Base-by-base conservation (phyloP, 1,284 basidiomycete genomes). In the Paramarasmius palmivorus region DNA sequence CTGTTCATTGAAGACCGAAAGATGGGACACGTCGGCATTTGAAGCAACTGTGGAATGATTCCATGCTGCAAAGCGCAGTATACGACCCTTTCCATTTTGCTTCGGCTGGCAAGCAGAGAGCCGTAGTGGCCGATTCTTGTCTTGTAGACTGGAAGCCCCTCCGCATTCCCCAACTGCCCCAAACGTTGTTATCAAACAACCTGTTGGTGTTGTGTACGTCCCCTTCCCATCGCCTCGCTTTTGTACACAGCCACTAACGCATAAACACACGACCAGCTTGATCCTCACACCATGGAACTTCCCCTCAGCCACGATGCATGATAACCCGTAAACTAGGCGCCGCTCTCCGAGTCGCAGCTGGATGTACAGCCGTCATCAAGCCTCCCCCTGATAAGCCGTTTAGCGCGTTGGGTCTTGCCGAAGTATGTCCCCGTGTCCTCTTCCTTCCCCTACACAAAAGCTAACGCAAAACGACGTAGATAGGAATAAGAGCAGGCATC, bases 361-460 rank as follows among this genome's bases (percentile, higher is more conserved):
- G 97, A 22, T 99, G 97, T 70, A 98, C 96, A 0, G 82, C 87
- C 1, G 95, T 99, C 52, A 86, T 98, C 71, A 99, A 99, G 68
- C 95, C 95, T 2, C 90, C 97, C 2, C 84, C 95, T 1, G 96
- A 99, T 73, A 95, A 97, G 0, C 97, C 97, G 0, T 97, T 93
- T 73, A 95, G 94, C 35, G 88, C 90, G 15, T 82, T 99, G 19
- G 97, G 96, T 3, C 75, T 97, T n/a, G 86, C 83, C 6, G 92
- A 95, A 90, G n/a, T n/a, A n/a, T n/a, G n/a, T n/a, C n/a, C n/a
- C n/a, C n/a, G n/a, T n/a, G n/a, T n/a, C n/a, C n/a, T n/a, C n/a
- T n/a, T n/a, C n/a, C n/a, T n/a, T n/a, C n/a, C n/a, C n/a, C n/a
- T n/a, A n/a, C n/a, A n/a, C n/a, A n/a, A n/a, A n/a, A n/a, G n/a